Conservation (phyloP, 1,284 basidiomycete species). For the Sanghuangporus weigelae region DNA sequence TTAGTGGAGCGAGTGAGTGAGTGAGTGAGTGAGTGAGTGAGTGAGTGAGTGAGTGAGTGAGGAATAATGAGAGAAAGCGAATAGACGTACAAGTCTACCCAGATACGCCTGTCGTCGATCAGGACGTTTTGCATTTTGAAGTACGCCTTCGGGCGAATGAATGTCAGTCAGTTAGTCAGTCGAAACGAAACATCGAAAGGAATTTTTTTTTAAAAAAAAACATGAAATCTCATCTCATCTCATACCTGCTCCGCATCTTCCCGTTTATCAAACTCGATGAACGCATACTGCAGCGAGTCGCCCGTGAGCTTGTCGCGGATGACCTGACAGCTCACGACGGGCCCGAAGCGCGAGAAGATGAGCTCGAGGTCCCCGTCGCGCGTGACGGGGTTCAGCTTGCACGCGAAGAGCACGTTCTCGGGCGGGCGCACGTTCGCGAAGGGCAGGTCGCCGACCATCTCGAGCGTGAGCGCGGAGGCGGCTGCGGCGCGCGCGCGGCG, state of each 20-base stretch:
- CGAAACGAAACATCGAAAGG: not conserved
- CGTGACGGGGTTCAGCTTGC: constrained; percentile 96
- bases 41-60: not conserved
- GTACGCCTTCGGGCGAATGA: constrained; percentile 61
- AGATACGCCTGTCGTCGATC: constrained; percentile 97
- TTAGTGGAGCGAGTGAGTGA: not conserved
- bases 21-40: not conserved
- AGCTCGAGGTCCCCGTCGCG: constrained; percentile 94
- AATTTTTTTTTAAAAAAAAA: no score
- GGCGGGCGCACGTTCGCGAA: constrained; percentile 97
- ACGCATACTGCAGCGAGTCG: constrained; percentile 96
- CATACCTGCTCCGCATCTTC: constrained; percentile 90
- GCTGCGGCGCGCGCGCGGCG: constrained; percentile 82
- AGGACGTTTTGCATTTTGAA: constrained; percentile 99
- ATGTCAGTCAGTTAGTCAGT: no score
- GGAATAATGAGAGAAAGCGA: not conserved
- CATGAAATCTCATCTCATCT: no score
- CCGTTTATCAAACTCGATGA: constrained; percentile 95
- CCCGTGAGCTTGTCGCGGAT: constrained; percentile 95
- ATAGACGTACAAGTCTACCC: constrained; percentile 86
- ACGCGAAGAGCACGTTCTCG: constrained; percentile 98
- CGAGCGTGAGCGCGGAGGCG: constrained; percentile 92
- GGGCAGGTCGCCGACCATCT: constrained; percentile 98
- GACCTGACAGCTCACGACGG: constrained; percentile 95
- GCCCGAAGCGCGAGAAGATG: constrained; percentile 94